Evolutionary conservation across 768 basidiomycete genomes (phyloP).

Genomic region (Paxillus rubicundulus): DNA sequence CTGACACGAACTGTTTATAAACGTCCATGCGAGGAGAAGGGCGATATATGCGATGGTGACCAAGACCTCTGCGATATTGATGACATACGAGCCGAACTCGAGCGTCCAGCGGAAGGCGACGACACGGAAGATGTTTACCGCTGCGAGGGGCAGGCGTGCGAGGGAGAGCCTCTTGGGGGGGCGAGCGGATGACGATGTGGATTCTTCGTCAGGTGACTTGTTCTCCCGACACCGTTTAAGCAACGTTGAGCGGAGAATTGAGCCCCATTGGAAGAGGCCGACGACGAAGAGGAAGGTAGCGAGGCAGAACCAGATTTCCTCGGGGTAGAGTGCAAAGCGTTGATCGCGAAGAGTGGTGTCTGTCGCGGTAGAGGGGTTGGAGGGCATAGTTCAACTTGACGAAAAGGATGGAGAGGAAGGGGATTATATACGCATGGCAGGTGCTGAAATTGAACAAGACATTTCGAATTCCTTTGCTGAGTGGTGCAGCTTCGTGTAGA

Average conservation of each 20-base stretch:
- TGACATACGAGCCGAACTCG: constrained; percentile 42
- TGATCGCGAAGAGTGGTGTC: not conserved
- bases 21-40: constrained; percentile 42
- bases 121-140: constrained; percentile 45
- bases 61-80: constrained; percentile 40
- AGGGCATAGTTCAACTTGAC: constrained; percentile 2
- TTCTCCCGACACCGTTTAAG: not conserved
- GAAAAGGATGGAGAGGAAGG: not conserved
- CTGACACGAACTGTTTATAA: constrained; percentile 42
- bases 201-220: constrained; percentile 15
- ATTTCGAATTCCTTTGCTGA: not conserved
- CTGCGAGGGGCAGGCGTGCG: constrained; percentile 36
- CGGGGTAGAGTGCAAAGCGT: not conserved
- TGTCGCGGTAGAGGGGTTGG: not conserved
- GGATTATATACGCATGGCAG: not conserved
- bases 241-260: constrained; percentile 22
- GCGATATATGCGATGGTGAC: constrained; percentile 48
- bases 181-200: not conserved
- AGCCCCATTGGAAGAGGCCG: constrained; percentile 28
- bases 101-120: constrained; percentile 49
- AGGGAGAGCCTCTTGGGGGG: constrained; percentile 35
- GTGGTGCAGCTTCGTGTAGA: not conserved
- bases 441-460: not conserved
- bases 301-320: constrained; percentile 18
- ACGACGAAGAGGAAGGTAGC: constrained; percentile 13